Percentiles rank a stretch among this genome's conserved stretches.
Evolutionary conservation across 2,329 filamentous ascomycete species (phyloP).

Genomic region (Fusarium sp.): DNA sequence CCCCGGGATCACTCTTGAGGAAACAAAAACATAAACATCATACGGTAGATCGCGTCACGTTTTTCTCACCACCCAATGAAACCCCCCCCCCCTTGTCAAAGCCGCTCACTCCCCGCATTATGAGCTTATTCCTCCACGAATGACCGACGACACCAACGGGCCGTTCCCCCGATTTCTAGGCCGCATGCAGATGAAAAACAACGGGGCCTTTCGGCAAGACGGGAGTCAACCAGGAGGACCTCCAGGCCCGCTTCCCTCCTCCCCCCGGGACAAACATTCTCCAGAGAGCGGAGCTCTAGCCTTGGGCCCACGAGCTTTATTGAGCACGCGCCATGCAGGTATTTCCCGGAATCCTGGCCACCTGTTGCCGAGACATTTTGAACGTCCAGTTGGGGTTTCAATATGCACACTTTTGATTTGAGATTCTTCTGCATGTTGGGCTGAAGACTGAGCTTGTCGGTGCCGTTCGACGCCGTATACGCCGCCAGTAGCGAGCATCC

Average conservation of each 20-base stretch:
- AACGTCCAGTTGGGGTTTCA: background rate
- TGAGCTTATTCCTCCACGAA: constrained; percentile 31
- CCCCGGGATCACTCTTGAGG: background rate
- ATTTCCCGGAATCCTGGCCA: background rate
- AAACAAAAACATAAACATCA: background rate
- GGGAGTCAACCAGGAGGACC: constrained; percentile 11
- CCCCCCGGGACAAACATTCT: background rate
- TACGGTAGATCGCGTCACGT: background rate
- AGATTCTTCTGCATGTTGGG: background rate
- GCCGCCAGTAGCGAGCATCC: background rate
- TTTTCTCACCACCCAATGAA: background rate
- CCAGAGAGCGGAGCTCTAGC: background rate
- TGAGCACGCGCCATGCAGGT: background rate
- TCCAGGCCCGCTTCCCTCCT: background rate
- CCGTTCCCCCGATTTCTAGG: constrained; percentile 25
- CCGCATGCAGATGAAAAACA: background rate
- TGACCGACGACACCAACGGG: constrained; percentile 11
- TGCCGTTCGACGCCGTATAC: background rate
- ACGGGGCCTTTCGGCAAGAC: constrained; percentile 17
- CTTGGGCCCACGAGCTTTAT: background rate
- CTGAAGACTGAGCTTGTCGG: background rate
- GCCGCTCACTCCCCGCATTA: constrained; percentile 27
- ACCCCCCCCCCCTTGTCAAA: background rate
- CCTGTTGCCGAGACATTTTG: background rate
- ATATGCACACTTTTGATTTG: background rate